phyloP scores from a whole-genome alignment of 495 filamentous ascomycete species.

The Daldinia decipiens region DNA sequence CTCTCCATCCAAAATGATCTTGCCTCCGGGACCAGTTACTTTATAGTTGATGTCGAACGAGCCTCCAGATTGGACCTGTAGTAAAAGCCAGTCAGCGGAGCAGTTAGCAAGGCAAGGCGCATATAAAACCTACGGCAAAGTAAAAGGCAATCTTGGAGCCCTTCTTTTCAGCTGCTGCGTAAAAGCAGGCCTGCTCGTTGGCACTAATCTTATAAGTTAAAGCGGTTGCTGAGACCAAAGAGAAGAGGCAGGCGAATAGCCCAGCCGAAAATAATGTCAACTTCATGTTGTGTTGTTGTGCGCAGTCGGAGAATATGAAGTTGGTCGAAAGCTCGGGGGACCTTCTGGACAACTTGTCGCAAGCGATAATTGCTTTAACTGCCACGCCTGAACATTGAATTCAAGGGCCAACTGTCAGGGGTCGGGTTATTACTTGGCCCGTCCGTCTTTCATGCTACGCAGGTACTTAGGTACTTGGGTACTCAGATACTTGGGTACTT shows the following conservation, averaged over 20 bases:
- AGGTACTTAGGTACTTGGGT: constrained; percentile 11
- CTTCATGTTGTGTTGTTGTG: constrained; percentile 58
- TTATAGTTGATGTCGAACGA: constrained; percentile 96
- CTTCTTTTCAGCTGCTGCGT: constrained; percentile 74
- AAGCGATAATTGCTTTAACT: constrained; percentile 15
- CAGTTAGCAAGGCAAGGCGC: constrained; percentile 6
- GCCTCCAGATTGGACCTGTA: constrained; percentile 92
- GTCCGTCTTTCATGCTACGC: neutral
- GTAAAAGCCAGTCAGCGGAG: constrained; percentile 7
- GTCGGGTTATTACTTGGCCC: constrained; percentile 35
- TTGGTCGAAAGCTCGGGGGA: constrained; percentile 12
- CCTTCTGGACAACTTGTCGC: constrained; percentile 44
- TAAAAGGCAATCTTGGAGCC: constrained; percentile 97
- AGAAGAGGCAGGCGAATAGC: constrained; percentile 71
- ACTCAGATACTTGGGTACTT: constrained; percentile 2
- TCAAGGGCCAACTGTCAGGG: constrained; percentile 14
- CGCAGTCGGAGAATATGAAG: constrained; percentile 30
- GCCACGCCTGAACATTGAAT: constrained; percentile 23
- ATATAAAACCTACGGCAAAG: constrained; percentile 79
- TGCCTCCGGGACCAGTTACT: constrained; percentile 84
- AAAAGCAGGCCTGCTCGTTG: constrained; percentile 97
- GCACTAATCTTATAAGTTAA: constrained; percentile 92
- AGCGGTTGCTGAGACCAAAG: constrained; percentile 79
- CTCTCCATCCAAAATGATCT: constrained; percentile 82
- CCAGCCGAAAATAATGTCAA: constrained; percentile 58